phyloP scores from a whole-genome alignment of 1,139 yeast genomes.

The Taphrina pruni region DNA sequence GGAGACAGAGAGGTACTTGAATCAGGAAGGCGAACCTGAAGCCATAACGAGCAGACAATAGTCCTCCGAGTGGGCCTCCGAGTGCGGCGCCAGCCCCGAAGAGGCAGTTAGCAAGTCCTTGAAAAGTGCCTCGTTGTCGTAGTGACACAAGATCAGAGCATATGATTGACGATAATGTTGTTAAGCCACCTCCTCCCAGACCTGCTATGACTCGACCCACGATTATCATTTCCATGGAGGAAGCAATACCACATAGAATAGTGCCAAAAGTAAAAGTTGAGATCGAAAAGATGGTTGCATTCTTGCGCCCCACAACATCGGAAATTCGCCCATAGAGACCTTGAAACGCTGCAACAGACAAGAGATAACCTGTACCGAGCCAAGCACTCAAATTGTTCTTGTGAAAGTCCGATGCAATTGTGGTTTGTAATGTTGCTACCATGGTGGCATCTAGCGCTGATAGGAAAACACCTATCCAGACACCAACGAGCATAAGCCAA shows the following conservation, averaged over 20 bases:
- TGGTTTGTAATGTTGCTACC: conserved; percentile 44
- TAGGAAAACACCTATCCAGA: conserved; percentile 34
- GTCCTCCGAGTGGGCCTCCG: conserved; percentile 66
- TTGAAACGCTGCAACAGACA: conserved; percentile 46
- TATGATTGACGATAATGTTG: conserved; percentile 57
- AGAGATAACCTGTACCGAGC: conserved; percentile 45
- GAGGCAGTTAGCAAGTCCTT: conserved; percentile 52
- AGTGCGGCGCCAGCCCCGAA: conserved; percentile 60
- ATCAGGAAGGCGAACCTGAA: conserved; percentile 73
- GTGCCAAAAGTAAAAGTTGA: conserved; percentile 57
- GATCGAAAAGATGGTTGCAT: conserved; percentile 56
- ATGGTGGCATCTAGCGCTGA: conserved; percentile 48
- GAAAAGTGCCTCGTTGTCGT: conserved; percentile 58
- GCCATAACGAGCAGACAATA: conserved; percentile 71
- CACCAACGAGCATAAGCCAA: conserved; percentile 37
- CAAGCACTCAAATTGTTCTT: conserved; percentile 43
- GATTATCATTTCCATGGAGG: conserved; percentile 55
- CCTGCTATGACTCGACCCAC: conserved; percentile 61
- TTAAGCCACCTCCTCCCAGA: conserved; percentile 61
- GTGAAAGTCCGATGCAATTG: conserved; percentile 44
- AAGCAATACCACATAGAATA: conserved; percentile 56
- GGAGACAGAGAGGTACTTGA: conserved; percentile 68
- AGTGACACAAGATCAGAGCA: conserved; percentile 60
- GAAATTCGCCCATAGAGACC: conserved; percentile 61
- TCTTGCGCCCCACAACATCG: conserved; percentile 62